Evolutionary conservation across 2,329 filamentous ascomycete genomes (phyloP).

Genomic region (Ceratocystis diversiconidia): DNA sequence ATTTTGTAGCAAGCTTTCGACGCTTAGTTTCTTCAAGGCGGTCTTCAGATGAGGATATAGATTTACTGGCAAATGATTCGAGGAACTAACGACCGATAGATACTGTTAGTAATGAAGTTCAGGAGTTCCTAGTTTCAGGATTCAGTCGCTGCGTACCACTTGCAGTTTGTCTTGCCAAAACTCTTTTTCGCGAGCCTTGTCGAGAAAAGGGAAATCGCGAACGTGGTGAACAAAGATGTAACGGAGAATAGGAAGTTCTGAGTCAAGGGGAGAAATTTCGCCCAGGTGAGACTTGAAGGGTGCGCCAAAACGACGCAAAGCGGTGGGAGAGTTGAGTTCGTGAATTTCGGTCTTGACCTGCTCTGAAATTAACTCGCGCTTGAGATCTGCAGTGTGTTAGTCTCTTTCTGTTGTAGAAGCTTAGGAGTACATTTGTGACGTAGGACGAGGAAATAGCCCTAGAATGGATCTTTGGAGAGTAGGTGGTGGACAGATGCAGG

Average conservation of each 20-base stretch:
- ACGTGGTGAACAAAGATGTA: constrained; percentile 98
- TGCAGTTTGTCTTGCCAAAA: constrained; percentile 99
- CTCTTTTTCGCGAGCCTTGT: constrained; percentile 94
- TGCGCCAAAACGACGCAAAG: constrained; percentile 84
- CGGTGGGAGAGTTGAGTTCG: constrained; percentile 88
- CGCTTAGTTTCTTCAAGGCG: constrained; percentile 92
- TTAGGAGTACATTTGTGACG: background rate
- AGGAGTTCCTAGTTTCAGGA: background rate
- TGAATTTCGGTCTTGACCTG: constrained; percentile 83
- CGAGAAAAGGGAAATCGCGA: constrained; percentile 92
- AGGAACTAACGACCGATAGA: constrained; percentile 53
- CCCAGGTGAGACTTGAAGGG: constrained; percentile 87
- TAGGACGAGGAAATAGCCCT: background rate
- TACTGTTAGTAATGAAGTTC: background rate
- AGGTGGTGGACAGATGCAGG: background rate
- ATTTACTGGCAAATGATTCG: constrained; percentile 91
- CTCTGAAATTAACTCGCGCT: constrained; percentile 81
- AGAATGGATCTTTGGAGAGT: background rate
- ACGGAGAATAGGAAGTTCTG: constrained; percentile 79
- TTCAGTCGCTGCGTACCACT: constrained; percentile 45
- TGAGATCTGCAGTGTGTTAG: constrained; percentile 53
- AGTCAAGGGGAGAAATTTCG: constrained; percentile 85
- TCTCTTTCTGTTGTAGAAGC: background rate
- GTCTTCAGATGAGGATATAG: constrained; percentile 94
- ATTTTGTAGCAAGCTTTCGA: constrained; percentile 80